A percentile compares a stretch with the other conserved stretches of the same genome.
phyloP scores from a whole-genome alignment of 192 early-diverging fungal species.

The Powellomyces hirtus region DNA sequence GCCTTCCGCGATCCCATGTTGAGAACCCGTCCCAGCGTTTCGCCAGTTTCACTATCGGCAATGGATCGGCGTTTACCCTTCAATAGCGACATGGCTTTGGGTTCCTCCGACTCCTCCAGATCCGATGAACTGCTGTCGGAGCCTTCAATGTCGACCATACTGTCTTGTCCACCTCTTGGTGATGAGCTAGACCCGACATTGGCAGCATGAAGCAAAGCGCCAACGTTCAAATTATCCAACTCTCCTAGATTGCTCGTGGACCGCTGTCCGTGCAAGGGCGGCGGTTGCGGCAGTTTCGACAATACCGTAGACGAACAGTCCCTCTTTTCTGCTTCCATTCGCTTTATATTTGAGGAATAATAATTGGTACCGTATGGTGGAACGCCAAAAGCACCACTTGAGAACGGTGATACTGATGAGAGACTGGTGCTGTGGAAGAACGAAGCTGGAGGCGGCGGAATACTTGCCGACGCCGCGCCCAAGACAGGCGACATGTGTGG shows the following conservation, averaged over 20 bases:
- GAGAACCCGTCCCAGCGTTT: constrained; percentile 9
- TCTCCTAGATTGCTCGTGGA: background rate
- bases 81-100: background rate
- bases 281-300: background rate
- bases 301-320: background rate
- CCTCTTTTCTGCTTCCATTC: constrained; percentile 2
- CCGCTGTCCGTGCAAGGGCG: background rate
- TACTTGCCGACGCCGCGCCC: background rate
- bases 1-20: constrained; percentile 10
- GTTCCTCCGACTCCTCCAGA: background rate
- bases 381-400: constrained; percentile 14
- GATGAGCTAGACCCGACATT: no score
- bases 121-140: background rate
- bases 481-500: background rate
- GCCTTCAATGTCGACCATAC: background rate
- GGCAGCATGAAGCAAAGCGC: background rate
- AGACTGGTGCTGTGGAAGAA: constrained; percentile 10
- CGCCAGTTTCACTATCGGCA: background rate
- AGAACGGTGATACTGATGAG: constrained; percentile 1
- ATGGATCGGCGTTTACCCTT: background rate
- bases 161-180: background rate
- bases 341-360: constrained; percentile 16
- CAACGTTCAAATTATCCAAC: background rate
- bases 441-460: constrained; percentile 1
- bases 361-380: constrained; percentile 18